These are phyloP conservation scores for Trichophyton equinum DNA, from an alignment of 2,329 filamentous ascomycete genomes.

Conservation along the genomic window DNA sequence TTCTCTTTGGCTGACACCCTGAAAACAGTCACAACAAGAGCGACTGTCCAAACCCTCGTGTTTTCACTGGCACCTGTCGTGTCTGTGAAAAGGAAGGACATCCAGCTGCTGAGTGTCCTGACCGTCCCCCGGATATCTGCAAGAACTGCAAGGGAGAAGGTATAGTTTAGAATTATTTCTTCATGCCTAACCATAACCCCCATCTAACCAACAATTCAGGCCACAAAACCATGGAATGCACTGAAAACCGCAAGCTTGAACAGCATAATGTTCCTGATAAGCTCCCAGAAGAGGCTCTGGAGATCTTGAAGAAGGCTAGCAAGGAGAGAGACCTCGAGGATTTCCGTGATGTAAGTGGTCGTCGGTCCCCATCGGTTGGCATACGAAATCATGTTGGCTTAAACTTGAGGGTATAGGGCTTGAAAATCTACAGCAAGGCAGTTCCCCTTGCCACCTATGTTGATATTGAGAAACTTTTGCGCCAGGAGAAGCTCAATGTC, in stretches of 20 bases:
- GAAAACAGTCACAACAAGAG: slow-evolving; percentile 29
- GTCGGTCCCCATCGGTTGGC: background rate
- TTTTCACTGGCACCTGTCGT: slow-evolving; percentile 37
- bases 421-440: slow-evolving; percentile 42
- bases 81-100: slow-evolving; percentile 38
- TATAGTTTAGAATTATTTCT: slow-evolving; percentile 12
- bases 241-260: slow-evolving; percentile 34
- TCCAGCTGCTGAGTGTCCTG: slow-evolving; percentile 33
- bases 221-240: slow-evolving; percentile 35
- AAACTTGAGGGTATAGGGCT: slow-evolving; percentile 17
- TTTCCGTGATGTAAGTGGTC: slow-evolving; percentile 34
- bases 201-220: slow-evolving; percentile 19
- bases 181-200: background rate
- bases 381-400: background rate
- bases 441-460: slow-evolving; percentile 34
- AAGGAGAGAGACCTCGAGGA: slow-evolving; percentile 38
- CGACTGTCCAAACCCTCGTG: slow-evolving; percentile 35
- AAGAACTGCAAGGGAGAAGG: slow-evolving; percentile 38
- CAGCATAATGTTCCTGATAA: slow-evolving; percentile 35
- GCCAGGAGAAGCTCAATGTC: slow-evolving; percentile 35
- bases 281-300: slow-evolving; percentile 40
- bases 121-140: slow-evolving; percentile 32
- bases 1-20: background rate
- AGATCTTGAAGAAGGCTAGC: slow-evolving; percentile 36
- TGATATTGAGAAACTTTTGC: slow-evolving; percentile 41